Base-by-base conservation (phyloP, 2,329 filamentous ascomycete genomes). In the Epichloe amarillans region DNA sequence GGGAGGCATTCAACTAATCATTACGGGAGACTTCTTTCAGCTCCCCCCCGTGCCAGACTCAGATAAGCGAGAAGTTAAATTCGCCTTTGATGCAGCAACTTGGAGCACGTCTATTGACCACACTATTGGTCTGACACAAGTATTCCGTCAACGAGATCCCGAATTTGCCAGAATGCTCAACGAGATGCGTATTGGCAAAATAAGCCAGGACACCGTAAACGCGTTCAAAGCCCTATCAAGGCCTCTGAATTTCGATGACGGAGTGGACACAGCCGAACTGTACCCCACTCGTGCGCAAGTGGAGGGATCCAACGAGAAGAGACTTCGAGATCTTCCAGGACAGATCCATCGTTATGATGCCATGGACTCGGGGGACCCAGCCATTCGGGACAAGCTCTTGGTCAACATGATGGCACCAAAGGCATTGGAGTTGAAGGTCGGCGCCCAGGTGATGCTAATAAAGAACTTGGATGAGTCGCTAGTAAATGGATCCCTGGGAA, bases 401-500 rank as follows among this genome's bases (percentile, higher is more conserved):
- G 68, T 78, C 5, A 95, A 91, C 62, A 95, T 94, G 80, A 96
- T 98, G 86, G 90, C 93, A 0, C 90, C 93, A 0, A 84, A 84
- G 58, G 63, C 69, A 0, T 79, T 98, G 19, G 80, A 86, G 36
- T 70, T 98, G 33, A 97, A 96, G 66, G 84, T 93, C 55, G 88
- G 89, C 10, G 88, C 93, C 0, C 94, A 98, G 64, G 94, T 98
- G 43, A 98, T 98, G 93, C 73, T 98, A n/a, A 96, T 98, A 74
- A 98, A 98, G 67, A 98, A 98, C 60, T 84, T 97, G 69, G 93
- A 98, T 62, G 88, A 95, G 39, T 83, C 80, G 0, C 76, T 98
- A 0, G 93, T 97, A 58, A 98, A 98, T 62, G 93, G 93, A 4
- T 95, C 91, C 0, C 74, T 98, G 10, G 93, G 93, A 23, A 90